Evolutionary conservation across 345 rosid species (phyloP).

Genomic region (Arabis hirsuta): DNA sequence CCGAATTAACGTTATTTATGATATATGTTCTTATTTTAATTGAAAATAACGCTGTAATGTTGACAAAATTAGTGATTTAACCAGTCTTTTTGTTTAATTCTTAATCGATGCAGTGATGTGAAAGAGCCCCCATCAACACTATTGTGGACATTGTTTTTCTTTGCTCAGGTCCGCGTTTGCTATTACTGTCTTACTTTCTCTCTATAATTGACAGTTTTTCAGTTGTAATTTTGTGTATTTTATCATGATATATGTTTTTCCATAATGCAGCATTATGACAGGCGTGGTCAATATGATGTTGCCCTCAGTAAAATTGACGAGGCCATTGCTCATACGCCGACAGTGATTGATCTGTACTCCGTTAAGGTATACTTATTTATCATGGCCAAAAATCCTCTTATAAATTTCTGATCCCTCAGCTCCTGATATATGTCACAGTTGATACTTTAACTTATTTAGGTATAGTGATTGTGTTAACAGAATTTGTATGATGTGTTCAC

Average conservation of each 20-base stretch:
- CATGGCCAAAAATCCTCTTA: background rate
- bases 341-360: constrained; percentile 93
- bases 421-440: background rate
- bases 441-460: constrained; percentile 6
- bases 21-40: constrained; percentile 10
- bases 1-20: background rate
- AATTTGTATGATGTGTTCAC: constrained; percentile 21
- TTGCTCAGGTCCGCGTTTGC: constrained; percentile 82
- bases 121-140: constrained; percentile 95
- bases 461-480: constrained; percentile 16
- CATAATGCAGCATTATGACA: constrained; percentile 92
- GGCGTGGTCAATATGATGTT: constrained; percentile 75
- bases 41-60: background rate
- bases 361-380: constrained; percentile 69
- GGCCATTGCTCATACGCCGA: constrained; percentile 94
- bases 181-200: constrained; percentile 23
- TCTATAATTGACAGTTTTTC: constrained; percentile 21
- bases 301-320: constrained; percentile 86
- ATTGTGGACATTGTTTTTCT: constrained; percentile 87
- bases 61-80: background rate
- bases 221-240: constrained; percentile 17
- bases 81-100: constrained; percentile 10
- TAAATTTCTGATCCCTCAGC: background rate
- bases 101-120: constrained; percentile 62
- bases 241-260: constrained; percentile 23